Evolutionary conservation across 2,329 filamentous ascomycete species (phyloP).

Genomic region (Xylariaceae sp.): DNA sequence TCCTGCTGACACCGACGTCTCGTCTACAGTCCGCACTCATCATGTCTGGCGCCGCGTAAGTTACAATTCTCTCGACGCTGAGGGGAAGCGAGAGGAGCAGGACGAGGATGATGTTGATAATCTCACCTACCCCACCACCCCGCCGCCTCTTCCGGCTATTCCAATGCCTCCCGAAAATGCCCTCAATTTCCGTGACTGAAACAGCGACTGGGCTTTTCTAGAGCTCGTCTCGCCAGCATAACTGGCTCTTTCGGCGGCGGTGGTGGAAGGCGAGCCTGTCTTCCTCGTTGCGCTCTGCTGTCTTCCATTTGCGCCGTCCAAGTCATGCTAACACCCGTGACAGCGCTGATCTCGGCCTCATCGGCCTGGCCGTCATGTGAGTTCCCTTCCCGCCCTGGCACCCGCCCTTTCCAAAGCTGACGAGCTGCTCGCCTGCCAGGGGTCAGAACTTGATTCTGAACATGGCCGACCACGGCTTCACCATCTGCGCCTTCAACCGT

Average conservation of each 20-base stretch:
- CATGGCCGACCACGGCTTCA: slow-evolving; percentile 88
- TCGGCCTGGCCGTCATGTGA: slow-evolving; percentile 86
- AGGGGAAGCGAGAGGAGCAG: background rate
- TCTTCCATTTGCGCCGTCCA: slow-evolving; percentile 18
- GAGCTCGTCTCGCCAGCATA: slow-evolving; percentile 68
- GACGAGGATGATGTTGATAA: slow-evolving; percentile 2
- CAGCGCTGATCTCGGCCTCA: slow-evolving; percentile 85
- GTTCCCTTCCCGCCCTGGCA: slow-evolving; percentile 22
- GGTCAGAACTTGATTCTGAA: slow-evolving; percentile 85
- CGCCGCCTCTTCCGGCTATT: slow-evolving; percentile 14
- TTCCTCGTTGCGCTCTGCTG: slow-evolving; percentile 9
- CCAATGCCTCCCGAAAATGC: slow-evolving; percentile 16
- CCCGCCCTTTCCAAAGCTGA: background rate
- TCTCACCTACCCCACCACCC: slow-evolving; percentile 11
- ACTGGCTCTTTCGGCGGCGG: slow-evolving; percentile 56
- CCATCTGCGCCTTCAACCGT: slow-evolving; percentile 96
- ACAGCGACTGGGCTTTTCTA: slow-evolving; percentile 32
- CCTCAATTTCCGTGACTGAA: slow-evolving; percentile 25
- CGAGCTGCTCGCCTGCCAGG: slow-evolving; percentile 35
- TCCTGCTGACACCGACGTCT: slow-evolving; percentile 11
- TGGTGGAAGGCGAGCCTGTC: slow-evolving; percentile 43
- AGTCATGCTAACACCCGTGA: slow-evolving; percentile 48
- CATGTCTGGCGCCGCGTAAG: slow-evolving; percentile 65
- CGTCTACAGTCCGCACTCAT: no score
- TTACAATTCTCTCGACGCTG: slow-evolving; percentile 24